A percentile compares a stretch with the other conserved stretches of the same genome.
These are phyloP conservation scores for Thraustochytrium sp. DNA, from an alignment of 352 stramenopile species.

Conservation along the genomic window DNA sequence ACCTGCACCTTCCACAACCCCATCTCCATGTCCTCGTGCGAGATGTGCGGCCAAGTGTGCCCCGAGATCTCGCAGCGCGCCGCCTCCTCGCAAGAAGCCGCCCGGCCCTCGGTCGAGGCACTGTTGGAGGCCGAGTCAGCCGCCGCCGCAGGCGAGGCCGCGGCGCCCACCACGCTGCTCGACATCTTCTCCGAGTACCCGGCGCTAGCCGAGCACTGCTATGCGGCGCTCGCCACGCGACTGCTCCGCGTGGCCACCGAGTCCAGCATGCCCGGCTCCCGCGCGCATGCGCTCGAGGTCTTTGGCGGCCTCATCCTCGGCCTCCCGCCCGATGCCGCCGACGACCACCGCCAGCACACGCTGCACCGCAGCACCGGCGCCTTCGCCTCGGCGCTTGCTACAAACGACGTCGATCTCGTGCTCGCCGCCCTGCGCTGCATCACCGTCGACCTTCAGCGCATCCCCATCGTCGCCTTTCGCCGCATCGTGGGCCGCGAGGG, in stretches of 20 bases:
- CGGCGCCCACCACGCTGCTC: not conserved
- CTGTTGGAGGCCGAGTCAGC: no score
- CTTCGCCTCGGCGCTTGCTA: not conserved
- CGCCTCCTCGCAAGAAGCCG: not conserved
- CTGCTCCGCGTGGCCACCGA: not conserved
- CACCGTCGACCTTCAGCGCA: not conserved
- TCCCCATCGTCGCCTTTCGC: not conserved
- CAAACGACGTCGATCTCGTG: conserved; percentile 13
- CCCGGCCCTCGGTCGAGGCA: not conserved
- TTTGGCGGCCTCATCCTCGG: not conserved
- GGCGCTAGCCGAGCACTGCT: not conserved
- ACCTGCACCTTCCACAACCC: conserved; percentile 32
- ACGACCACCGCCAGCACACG: not conserved
- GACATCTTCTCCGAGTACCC: not conserved
- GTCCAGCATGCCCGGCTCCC: not conserved
- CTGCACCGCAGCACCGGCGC: not conserved
- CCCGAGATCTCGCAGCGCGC: conserved; percentile 31
- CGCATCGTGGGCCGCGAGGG: conserved; percentile 14
- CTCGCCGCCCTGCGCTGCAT: not conserved
- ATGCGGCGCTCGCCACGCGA: not conserved
- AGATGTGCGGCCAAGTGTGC: conserved; percentile 36
- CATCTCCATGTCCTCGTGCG: conserved; percentile 1
- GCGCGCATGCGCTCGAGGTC: not conserved
- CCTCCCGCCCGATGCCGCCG: not conserved
- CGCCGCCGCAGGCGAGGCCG: not conserved